Evolutionary conservation across 75 land plant species (phyloP).

Genomic region (Pseudotsuga menziesii): DNA sequence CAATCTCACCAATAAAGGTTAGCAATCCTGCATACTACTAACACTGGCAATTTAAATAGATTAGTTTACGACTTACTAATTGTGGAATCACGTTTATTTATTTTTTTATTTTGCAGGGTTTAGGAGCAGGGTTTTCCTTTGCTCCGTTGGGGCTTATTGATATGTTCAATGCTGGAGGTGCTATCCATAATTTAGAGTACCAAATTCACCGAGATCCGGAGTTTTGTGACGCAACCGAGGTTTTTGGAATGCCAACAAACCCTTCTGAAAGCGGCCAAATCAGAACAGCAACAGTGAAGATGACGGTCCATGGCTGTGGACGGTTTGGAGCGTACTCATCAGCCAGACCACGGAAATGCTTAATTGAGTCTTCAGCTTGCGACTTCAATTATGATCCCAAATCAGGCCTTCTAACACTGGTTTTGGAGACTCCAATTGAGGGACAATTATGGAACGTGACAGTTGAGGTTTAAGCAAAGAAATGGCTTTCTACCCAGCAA

Average conservation of each 20-base stretch:
- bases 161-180: conserved; percentile 89
- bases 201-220: conserved; percentile 8
- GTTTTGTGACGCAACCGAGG: neutral
- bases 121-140: conserved; percentile 46
- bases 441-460: neutral
- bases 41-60: neutral
- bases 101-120: conserved; percentile 20
- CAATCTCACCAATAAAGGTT: conserved; percentile 76
- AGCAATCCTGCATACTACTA: conserved; percentile 4
- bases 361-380: conserved; percentile 19
- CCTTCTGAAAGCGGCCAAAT: conserved; percentile 8
- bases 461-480: no score
- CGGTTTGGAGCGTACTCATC: conserved; percentile 62
- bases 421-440: conserved; percentile 31
- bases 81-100: neutral
- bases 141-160: conserved; percentile 84
- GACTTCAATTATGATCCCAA: conserved; percentile 38
- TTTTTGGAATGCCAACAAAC: neutral
- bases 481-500: no score
- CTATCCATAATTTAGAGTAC: conserved; percentile 47
- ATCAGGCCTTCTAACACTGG: conserved; percentile 42
- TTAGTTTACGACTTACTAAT: neutral
- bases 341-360: conserved; percentile 42
- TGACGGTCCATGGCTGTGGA: conserved; percentile 70
- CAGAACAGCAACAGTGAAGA: conserved; percentile 17